Evolutionary conservation across 139 green algal species (phyloP).

Genomic region (Chlorella ohadii): DNA sequence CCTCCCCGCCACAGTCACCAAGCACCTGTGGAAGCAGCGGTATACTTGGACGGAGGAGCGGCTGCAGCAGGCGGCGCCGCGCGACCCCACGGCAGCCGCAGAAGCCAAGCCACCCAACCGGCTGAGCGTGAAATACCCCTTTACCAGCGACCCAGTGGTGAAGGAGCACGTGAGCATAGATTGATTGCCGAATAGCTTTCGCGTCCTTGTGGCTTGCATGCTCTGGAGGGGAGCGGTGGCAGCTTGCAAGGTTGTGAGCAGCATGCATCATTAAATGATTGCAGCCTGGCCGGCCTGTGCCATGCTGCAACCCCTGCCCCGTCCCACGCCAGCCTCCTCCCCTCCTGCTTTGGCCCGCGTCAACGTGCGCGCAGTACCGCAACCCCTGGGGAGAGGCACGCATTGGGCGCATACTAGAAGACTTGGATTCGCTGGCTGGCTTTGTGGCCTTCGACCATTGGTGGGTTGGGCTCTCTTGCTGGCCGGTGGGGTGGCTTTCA

Average conservation of each 20-base stretch:
- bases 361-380: conserved; percentile 32
- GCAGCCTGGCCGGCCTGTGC: no score
- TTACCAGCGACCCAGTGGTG: conserved; percentile 3
- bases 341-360: neutral
- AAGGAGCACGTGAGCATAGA: conserved; percentile 11
- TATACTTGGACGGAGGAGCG: conserved; percentile 10
- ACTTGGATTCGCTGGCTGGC: conserved; percentile 86
- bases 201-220: no score
- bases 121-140: conserved; percentile 5
- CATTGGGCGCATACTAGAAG: conserved; percentile 84
- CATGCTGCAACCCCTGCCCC: neutral
- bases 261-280: neutral
- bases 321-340: neutral
- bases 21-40: conserved; percentile 20
- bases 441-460: conserved; percentile 78
- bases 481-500: no score
- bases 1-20: neutral
- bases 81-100: neutral
- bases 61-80: conserved; percentile 11
- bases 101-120: neutral
- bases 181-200: no score
- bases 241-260: neutral
- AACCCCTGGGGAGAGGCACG: conserved; percentile 80
- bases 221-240: neutral
- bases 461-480: neutral